Percentiles rank a stretch among this genome's conserved stretches.
Evolutionary conservation across 1,139 yeast genomes (phyloP).

Genomic region (Suhomyces maxii): DNA sequence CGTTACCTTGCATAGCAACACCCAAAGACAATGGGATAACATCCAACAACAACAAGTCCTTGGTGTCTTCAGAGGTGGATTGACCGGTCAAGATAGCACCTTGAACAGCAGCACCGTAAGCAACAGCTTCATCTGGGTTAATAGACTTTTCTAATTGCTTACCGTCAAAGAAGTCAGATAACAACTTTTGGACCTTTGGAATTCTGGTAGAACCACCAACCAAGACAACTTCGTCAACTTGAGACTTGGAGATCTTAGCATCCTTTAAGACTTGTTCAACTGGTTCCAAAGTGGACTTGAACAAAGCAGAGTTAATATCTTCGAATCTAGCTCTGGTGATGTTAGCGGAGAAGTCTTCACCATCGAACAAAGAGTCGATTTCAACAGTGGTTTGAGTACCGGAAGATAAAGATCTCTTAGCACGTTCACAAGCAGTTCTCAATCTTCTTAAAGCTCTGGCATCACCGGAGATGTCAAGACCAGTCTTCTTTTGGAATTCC

Average conservation of each 20-base stretch:
- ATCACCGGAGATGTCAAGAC: conserved; percentile 86
- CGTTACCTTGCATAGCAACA: conserved; percentile 99
- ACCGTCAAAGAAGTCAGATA: conserved; percentile 97
- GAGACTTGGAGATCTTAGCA: conserved; percentile 85
- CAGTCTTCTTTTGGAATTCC: conserved; percentile 97
- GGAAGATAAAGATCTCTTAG: conserved; percentile 97
- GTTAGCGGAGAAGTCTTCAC: conserved; percentile 95
- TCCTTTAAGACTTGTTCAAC: conserved; percentile 98
- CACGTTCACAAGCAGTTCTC: conserved; percentile 99
- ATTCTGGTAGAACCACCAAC: conserved; percentile 99
- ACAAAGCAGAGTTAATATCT: conserved; percentile 92
- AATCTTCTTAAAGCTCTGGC: conserved; percentile 97
- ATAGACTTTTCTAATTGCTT: conserved; percentile 94
- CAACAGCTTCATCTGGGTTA: conserved; percentile 99
- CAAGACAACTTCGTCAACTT: conserved; percentile 92
- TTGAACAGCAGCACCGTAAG: conserved; percentile 99
- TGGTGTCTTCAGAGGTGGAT: conserved; percentile 95
- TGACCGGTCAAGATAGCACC: conserved; percentile 99
- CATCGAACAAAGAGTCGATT: conserved; percentile 94
- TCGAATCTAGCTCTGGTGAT: conserved; percentile 99
- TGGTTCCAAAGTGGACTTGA: conserved; percentile 95
- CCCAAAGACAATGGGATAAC: conserved; percentile 98
- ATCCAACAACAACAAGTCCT: conserved; percentile 95
- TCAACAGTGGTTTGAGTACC: conserved; percentile 96
- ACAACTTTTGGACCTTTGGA: conserved; percentile 97